Base-by-base conservation (phyloP, 2,329 filamentous ascomycete species). In the Macrophomina pseudophaseolina region DNA sequence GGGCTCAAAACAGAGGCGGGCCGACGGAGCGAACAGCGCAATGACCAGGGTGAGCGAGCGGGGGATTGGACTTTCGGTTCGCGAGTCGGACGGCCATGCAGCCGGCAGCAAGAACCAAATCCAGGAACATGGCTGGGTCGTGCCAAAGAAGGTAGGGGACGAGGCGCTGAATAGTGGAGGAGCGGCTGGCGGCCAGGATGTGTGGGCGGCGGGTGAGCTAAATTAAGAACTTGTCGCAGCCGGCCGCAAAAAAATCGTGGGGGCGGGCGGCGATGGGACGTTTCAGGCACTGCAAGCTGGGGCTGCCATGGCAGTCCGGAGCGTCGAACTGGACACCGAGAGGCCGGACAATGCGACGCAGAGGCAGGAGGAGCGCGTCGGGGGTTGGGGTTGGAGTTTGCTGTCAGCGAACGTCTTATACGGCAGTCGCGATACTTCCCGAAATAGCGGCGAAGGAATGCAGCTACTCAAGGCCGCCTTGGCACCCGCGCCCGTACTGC, bases 381-480 rank as follows among this genome's bases (percentile, higher is more conserved):
- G 5, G 42, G 11, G 42, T 14, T 44, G 42, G 1, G n/a, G 23
- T 23, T 23, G 23, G 23, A 3, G 23, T 23, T 18, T 52, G 28
- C 28, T 52, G 49, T 52, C 49, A 54, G 52, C 52, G 52, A 16
- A 40, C 2, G 32, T 40, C 33, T 54, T 54, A 40, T 40, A 35
- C 51, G 51, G 30, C 23, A 11, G 51, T 33, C n/a, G 32, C 51
- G 51, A 54, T 38, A 23, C 54, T 46, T 59, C 54, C 54, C 38
- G 38, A 46, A 59, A 59, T 59, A 59, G 40, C 7, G 11, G 28
- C 40, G 23, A 32, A 59, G 54, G 54, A 59, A 44, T 59, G 54
- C 23, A n/a, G 52, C 16, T 32, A 33, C 54, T n/a, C 38, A 9
- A 12, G 9, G 7, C 9, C 16, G 44, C 28, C 48, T 33, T n/a